Conservation (phyloP, 768 basidiomycete genomes). For the Hysterangium stoloniferum region DNA sequence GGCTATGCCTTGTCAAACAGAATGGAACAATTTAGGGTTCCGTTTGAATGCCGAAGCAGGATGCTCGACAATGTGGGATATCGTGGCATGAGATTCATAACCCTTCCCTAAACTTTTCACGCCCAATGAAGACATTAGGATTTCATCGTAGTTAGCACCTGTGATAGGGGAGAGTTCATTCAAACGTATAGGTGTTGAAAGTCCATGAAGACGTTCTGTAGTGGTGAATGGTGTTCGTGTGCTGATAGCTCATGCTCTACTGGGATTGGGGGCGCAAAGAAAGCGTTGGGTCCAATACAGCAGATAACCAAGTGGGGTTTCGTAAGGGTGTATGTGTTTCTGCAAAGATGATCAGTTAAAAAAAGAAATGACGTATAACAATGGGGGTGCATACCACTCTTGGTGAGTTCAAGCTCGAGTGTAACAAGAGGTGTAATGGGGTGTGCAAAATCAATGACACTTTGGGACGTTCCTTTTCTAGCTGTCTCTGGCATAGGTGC, state of each 20-base stretch:
- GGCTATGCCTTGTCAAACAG: background rate
- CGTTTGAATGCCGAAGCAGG: background rate
- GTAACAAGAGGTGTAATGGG: conserved; percentile 61
- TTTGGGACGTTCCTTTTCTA: conserved; percentile 66
- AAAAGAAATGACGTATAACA: background rate
- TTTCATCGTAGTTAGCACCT: conserved; percentile 56
- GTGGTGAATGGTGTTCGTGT: conserved; percentile 31
- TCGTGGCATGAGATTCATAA: conserved; percentile 62
- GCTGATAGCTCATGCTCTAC: conserved; percentile 19
- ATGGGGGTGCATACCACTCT: conserved; percentile 20
- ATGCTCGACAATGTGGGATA: conserved; percentile 26
- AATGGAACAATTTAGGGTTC: conserved; percentile 9
- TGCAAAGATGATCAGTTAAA: conserved; percentile 2
- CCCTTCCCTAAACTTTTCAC: conserved; percentile 76
- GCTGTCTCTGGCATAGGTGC: conserved; percentile 49
- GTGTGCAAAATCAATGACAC: conserved; percentile 43
- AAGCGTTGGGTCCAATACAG: conserved; percentile 59
- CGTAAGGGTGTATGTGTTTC: conserved; percentile 32
- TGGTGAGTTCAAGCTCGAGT: conserved; percentile 54
- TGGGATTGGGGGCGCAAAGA: conserved; percentile 52
- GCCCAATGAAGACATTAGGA: conserved; percentile 74
- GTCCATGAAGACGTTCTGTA: conserved; percentile 41
- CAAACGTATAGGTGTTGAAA: conserved; percentile 58
- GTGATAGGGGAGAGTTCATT: background rate
- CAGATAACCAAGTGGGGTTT: conserved; percentile 40